Conservation (phyloP, 179 eudicot genomes). For the Beta lomatogona region DNA sequence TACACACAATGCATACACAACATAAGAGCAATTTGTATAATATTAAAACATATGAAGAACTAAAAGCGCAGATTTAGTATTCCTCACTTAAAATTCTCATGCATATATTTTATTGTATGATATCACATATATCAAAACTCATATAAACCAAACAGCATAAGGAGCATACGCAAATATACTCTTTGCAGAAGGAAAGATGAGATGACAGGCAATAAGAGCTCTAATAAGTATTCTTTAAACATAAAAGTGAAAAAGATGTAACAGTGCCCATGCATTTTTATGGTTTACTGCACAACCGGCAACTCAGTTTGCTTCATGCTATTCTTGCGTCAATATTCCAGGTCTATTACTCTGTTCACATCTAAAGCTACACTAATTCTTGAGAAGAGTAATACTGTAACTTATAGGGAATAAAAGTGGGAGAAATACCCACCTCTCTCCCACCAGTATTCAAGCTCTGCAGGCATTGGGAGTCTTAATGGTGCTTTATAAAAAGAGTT, state of each 20-base stretch:
- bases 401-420: background rate
- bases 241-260: too few species aligned
- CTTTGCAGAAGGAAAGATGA: too few species aligned
- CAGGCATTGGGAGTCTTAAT: constrained; percentile 81
- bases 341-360: background rate
- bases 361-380: background rate
- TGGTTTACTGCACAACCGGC: background rate
- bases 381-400: background rate
- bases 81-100: too few species aligned
- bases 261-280: background rate
- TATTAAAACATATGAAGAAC: too few species aligned
- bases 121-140: too few species aligned
- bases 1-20: too few species aligned
- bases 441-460: constrained; percentile 96
- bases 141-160: too few species aligned
- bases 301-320: background rate
- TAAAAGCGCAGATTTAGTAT: too few species aligned
- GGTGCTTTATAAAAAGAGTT: constrained; percentile 90
- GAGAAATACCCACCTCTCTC: constrained; percentile 43
- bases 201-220: background rate
- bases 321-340: background rate
- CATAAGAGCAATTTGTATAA: too few species aligned
- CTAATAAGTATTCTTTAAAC: background rate
- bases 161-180: too few species aligned
- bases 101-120: too few species aligned